Base-by-base conservation (phyloP, 164 flowering plant genomes). In the Tetracentron sinense region DNA sequence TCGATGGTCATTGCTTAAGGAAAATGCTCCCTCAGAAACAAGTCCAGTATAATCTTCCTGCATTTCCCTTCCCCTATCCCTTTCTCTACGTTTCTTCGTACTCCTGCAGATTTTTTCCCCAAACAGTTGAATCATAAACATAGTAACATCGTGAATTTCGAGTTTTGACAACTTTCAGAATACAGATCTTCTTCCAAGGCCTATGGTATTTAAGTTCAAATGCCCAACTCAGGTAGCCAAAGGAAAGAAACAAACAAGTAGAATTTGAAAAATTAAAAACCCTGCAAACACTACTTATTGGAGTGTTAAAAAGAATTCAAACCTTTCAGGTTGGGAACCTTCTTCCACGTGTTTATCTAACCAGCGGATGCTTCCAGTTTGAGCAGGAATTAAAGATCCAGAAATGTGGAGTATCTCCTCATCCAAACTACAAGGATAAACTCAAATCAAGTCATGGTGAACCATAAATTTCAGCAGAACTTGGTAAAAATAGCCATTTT, bases 371-470 rank as follows among this genome's bases (percentile, higher is more conserved):
- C 65, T 69, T 66, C 90, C 88, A 11, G 90, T 69, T 42, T 69
- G 42, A 38, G 29, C 64, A 30, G 83, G 79, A 56, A 42, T 21
- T 50, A 85, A 54, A 11, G 85, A 83, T 22, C 88, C 88, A 58
- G 67, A 72, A n/a, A 83, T 72, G 62, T 83, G 85, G 20, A 85
- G 75, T 60, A 76, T 70, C 68, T 85, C 88, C 69, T 80, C 88
- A 69, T 85, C 85, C 63, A 80, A 69, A 70, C 90, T 85, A 70
- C 70, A 77, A 62, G 50, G 15, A 21, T 19, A 50, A 4, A 38
- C 14, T 16, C 5, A 38, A 8, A 4, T 38, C 44, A 38, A 4
- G 11, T 38, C 44, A 10, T 38, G n/a, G n/a, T n/a, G n/a, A n/a
- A n/a, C 44, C 14, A 1, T 38, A 38, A 38, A 38, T 3, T 38